phyloP scores from a whole-genome alignment of 2,329 filamentous ascomycete species.

The Ascocoryne sarcoides region DNA sequence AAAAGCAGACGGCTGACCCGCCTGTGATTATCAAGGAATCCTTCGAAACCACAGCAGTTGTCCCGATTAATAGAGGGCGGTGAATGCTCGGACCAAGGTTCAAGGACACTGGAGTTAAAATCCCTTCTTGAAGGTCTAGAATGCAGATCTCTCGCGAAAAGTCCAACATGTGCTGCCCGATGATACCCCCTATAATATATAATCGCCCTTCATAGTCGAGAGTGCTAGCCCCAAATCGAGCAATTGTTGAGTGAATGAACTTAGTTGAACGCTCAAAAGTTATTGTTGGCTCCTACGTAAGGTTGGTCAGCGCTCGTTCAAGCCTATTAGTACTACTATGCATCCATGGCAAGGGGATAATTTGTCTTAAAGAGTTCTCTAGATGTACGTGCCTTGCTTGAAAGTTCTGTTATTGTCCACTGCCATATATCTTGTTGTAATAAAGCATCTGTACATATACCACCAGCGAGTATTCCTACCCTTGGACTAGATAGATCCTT shows the following conservation, averaged over 20 bases:
- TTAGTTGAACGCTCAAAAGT: not conserved
- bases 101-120: not conserved
- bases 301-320: no score
- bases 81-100: slow-evolving; percentile 21
- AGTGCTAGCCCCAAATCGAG: slow-evolving; percentile 37
- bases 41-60: slow-evolving; percentile 42
- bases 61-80: slow-evolving; percentile 64
- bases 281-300: slow-evolving; percentile 2
- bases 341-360: no score
- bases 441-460: slow-evolving; percentile 56
- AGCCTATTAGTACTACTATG: no score
- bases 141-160: slow-evolving; percentile 42
- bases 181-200: slow-evolving; percentile 37
- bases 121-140: slow-evolving; percentile 4
- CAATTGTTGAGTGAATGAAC: slow-evolving; percentile 5
- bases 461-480: slow-evolving; percentile 62
- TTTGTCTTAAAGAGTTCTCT: no score
- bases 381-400: slow-evolving; percentile 15
- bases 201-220: slow-evolving; percentile 25
- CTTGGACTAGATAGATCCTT: slow-evolving; percentile 20
- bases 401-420: slow-evolving; percentile 46
- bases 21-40: slow-evolving; percentile 55
- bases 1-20: slow-evolving; percentile 82
- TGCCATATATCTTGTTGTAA: slow-evolving; percentile 54
- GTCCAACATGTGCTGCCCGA: slow-evolving; percentile 33